Evolutionary conservation across 257 asterid genomes (phyloP).

Genomic region (Salvia miltiorrhiza): DNA sequence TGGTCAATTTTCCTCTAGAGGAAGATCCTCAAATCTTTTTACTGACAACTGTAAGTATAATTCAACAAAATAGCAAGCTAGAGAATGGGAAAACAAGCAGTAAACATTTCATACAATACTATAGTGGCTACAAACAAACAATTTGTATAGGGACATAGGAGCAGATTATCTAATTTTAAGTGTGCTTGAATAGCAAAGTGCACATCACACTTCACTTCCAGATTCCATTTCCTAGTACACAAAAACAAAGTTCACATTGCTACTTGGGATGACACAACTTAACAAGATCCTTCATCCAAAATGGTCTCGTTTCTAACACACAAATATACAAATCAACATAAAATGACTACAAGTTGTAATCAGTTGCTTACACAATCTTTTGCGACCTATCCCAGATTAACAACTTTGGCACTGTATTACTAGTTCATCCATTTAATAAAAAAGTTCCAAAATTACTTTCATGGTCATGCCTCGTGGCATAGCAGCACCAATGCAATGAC

Average conservation of each 20-base stretch:
- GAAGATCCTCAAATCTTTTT: not conserved
- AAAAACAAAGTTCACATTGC: not conserved
- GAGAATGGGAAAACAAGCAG: not conserved
- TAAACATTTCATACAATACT: not conserved
- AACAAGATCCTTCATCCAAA: not conserved
- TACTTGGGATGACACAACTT: not conserved
- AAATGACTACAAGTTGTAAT: not conserved
- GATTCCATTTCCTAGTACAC: not conserved
- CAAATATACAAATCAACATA: not conserved
- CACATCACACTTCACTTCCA: not conserved
- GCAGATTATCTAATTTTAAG: not conserved
- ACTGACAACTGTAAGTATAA: not conserved
- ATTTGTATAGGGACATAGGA: not conserved
- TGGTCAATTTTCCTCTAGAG: not conserved
- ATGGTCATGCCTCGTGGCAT: no score
- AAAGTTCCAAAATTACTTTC: no score
- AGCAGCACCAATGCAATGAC: no score
- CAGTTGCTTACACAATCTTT: not conserved
- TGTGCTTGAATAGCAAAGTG: not conserved
- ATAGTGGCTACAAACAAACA: not conserved
- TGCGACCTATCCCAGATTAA: not conserved
- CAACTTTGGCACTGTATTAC: not conserved
- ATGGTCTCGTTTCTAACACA: not conserved
- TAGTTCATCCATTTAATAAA: not conserved
- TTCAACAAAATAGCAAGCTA: constrained; percentile 1